Evolutionary conservation across 2,329 filamentous ascomycete genomes (phyloP), one percentile per base, ranked within the genome.

Genomic region (Chrysosphaeria jannelii): DNA sequence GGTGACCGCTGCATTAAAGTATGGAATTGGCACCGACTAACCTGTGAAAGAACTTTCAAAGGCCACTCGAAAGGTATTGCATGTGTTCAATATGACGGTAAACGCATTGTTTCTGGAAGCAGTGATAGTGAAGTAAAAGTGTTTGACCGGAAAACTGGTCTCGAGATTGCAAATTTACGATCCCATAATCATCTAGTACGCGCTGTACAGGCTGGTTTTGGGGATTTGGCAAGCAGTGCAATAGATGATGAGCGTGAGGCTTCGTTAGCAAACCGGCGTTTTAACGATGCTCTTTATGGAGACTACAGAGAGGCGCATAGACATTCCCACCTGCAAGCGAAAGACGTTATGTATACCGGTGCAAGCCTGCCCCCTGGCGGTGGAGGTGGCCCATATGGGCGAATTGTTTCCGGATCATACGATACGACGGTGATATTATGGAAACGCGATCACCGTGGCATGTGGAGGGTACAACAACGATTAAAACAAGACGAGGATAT

Each of bases 341-440:
- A 68, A 24, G 65, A 85, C 30, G 66, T 89, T 21, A 64, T 64
- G 26, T 70, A 74, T 0, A 63, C 74, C 23, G 79, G 79, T 1
- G 75, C 79, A 10, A 85, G 74, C 38, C 53, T 93, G 3, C 81
- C 81, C 2, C 79, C 81, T 0, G 81, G 81, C 8, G 79, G 81
- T 13, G 81, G 81, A 19, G 78, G 81, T 13, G 75, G 75, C 36
- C 66, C 57, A 33, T 91, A 81, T 50, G 76, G 71, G 7, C 67
- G 79, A n/a, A 97, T 97, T 28, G 76, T 97, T 4, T 91, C 79
- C 5, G 85, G 85, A 3, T 90, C 78, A 1, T 97, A 97, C 34
- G 85, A 97, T 34, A 76, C 90, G 45, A 79, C 66, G 8, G 76
- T 97, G 34, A 79, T 91, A 32, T 74, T 97, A 27, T 97, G 85